These are phyloP conservation scores for Handroanthus guayacan DNA, from an alignment of 257 asterid species.

Conservation along the genomic window DNA sequence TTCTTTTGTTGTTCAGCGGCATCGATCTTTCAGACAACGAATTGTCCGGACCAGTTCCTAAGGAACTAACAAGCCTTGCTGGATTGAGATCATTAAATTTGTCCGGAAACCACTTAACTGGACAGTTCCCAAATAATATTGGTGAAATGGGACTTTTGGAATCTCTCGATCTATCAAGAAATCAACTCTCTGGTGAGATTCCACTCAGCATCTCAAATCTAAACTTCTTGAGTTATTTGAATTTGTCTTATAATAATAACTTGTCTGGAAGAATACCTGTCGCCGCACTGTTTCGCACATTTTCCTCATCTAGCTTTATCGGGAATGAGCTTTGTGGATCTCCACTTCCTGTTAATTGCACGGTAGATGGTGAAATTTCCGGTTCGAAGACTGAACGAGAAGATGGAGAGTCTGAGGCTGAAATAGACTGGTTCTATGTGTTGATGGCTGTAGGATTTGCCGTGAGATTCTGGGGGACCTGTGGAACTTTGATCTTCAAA, in stretches of 20 bases:
- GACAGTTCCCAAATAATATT: conserved; percentile 22
- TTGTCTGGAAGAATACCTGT: background rate
- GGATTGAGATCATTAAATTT: conserved; percentile 31
- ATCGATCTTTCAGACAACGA: conserved; percentile 42
- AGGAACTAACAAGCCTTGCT: conserved; percentile 24
- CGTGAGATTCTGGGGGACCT: too few relatives aligned
- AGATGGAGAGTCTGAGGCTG: background rate
- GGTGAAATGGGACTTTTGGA: conserved; percentile 12
- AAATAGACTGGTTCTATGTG: background rate
- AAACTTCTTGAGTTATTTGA: too few relatives aligned
- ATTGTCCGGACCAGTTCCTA: conserved; percentile 33
- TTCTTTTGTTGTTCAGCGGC: conserved; percentile 19
- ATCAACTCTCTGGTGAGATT: conserved; percentile 17
- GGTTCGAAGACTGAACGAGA: background rate
- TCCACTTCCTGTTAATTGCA: background rate
- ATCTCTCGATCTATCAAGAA: conserved; percentile 31
- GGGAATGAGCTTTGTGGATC: conserved; percentile 25
- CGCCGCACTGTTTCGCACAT: too few relatives aligned
- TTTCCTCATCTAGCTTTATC: too few relatives aligned
- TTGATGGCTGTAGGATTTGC: too few relatives aligned
- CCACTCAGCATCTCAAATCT: too few relatives aligned
- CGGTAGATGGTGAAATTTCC: background rate
- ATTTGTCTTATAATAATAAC: too few relatives aligned
- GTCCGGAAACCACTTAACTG: conserved; percentile 27
- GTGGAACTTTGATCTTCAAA: background rate